These are phyloP conservation scores for Trichosporon ovoides DNA, from an alignment of 1,284 basidiomycete genomes.

Conservation along the genomic window DNA sequence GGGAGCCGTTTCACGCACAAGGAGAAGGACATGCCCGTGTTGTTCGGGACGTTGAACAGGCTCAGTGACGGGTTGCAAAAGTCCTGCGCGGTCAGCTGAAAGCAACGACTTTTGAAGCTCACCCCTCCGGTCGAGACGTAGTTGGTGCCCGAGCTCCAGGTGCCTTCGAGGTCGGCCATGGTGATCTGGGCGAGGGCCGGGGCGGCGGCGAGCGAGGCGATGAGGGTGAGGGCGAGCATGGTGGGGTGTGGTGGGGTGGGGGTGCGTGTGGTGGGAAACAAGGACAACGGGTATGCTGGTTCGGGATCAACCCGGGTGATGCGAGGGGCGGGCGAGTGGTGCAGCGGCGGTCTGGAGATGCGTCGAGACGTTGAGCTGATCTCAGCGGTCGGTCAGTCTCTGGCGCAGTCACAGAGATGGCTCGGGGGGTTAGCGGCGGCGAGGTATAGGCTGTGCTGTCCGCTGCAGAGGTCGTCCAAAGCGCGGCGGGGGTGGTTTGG, in stretches of 20 bases:
- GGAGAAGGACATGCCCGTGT: slow-evolving; percentile 76
- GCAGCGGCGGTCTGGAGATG: no score
- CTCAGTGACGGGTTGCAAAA: slow-evolving; percentile 76
- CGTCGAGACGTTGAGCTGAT: no score
- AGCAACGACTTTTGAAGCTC: no score
- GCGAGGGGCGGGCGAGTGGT: no score
- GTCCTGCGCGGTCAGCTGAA: slow-evolving; percentile 51
- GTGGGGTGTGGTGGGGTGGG: neutral
- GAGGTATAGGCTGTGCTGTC: no score
- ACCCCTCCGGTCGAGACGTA: slow-evolving; percentile 76
- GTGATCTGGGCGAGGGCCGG: slow-evolving; percentile 17
- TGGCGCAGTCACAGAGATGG: neutral
- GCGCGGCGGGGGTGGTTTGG: no score
- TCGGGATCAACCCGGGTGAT: neutral
- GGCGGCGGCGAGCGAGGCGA: slow-evolving; percentile 9
- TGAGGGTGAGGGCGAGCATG: slow-evolving; percentile 12
- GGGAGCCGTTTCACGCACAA: slow-evolving; percentile 66
- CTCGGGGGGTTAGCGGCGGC: no score
- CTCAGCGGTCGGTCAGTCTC: no score
- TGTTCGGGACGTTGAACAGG: slow-evolving; percentile 72
- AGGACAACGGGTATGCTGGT: neutral
- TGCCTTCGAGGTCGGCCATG: slow-evolving; percentile 57
- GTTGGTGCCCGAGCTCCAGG: slow-evolving; percentile 75
- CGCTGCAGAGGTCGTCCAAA: no score
- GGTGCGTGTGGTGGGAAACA: neutral